Percentiles rank a stretch among this genome's conserved stretches.
Evolutionary conservation across 2,329 filamentous ascomycete genomes (phyloP).

Genomic region (Lithohypha guttulata): DNA sequence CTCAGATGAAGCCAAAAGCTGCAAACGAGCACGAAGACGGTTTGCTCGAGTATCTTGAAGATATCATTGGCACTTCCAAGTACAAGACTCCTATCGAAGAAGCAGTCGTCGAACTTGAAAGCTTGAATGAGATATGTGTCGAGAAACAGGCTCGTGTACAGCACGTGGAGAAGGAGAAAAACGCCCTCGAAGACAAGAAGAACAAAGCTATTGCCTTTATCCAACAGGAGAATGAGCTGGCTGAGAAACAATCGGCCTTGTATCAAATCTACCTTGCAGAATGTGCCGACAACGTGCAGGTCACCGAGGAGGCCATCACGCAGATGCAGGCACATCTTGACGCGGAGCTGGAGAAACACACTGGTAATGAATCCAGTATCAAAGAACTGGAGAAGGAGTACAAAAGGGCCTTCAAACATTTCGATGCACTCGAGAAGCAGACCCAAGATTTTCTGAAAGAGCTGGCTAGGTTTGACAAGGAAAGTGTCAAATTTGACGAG

Average conservation of each 20-base stretch:
- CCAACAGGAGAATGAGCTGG: conserved; percentile 84
- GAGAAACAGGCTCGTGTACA: conserved; percentile 94
- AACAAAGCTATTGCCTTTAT: conserved; percentile 84
- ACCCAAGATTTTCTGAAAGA: conserved; percentile 72
- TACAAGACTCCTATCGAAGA: conserved; percentile 98
- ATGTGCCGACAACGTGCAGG: conserved; percentile 75
- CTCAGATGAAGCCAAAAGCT: conserved; percentile 98
- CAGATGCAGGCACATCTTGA: conserved; percentile 83
- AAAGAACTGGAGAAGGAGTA: conserved; percentile 80
- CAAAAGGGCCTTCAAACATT: conserved; percentile 71
- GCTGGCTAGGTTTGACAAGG: conserved; percentile 86
- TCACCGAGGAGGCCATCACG: conserved; percentile 80
- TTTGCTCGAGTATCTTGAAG: conserved; percentile 89
- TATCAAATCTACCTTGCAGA: conserved; percentile 88
- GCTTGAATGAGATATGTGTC: conserved; percentile 83
- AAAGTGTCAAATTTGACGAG: conserved; percentile 93
- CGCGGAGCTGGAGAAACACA: conserved; percentile 79
- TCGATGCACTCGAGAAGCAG: conserved; percentile 70
- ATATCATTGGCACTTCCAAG: conserved; percentile 97
- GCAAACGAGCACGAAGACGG: conserved; percentile 92
- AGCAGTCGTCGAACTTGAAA: conserved; percentile 78
- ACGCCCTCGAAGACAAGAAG: conserved; percentile 87
- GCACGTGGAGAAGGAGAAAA: conserved; percentile 96
- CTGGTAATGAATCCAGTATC: conserved; percentile 80
- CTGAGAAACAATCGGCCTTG: conserved; percentile 76